Percentiles rank a stretch among this genome's conserved stretches.
These are phyloP conservation scores for Atkinsonella hypoxylon DNA, from an alignment of 2,329 filamentous ascomycete species.

Conservation along the genomic window DNA sequence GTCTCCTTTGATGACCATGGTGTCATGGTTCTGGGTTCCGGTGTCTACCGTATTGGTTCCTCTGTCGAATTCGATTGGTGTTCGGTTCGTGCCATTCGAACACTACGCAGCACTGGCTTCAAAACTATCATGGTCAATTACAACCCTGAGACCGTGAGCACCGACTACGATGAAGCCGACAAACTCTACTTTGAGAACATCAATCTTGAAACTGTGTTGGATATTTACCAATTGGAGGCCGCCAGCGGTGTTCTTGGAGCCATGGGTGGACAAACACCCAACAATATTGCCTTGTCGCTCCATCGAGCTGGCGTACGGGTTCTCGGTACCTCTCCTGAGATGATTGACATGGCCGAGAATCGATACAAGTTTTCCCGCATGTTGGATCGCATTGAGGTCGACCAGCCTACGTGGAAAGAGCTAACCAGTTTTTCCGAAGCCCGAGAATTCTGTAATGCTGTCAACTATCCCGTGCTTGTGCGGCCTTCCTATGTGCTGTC, in stretches of 20 bases:
- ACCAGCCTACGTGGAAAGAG: conserved; percentile 97
- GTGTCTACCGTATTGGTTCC: conserved; percentile 93
- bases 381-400: conserved; percentile 86
- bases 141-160: conserved; percentile 81
- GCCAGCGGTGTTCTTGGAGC: conserved; percentile 80
- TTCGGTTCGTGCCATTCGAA: conserved; percentile 86
- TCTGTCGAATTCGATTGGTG: conserved; percentile 99
- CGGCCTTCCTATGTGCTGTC: conserved; percentile 94
- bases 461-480: conserved; percentile 87
- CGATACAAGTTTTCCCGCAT: conserved; percentile 98
- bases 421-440: conserved; percentile 91
- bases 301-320: conserved; percentile 85
- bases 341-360: conserved; percentile 97
- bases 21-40: conserved; percentile 91
- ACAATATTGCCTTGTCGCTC: conserved; percentile 90
- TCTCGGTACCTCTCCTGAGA: conserved; percentile 90
- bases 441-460: conserved; percentile 71
- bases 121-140: conserved; percentile 97
- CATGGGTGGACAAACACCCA: conserved; percentile 95
- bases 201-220: conserved; percentile 76
- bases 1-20: conserved; percentile 78
- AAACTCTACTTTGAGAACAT: conserved; percentile 95
- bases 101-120: conserved; percentile 67
- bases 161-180: conserved; percentile 92
- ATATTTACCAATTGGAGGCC: conserved; percentile 83